phyloP scores from a whole-genome alignment of 306 rosid species.

The Vicia faba region DNA sequence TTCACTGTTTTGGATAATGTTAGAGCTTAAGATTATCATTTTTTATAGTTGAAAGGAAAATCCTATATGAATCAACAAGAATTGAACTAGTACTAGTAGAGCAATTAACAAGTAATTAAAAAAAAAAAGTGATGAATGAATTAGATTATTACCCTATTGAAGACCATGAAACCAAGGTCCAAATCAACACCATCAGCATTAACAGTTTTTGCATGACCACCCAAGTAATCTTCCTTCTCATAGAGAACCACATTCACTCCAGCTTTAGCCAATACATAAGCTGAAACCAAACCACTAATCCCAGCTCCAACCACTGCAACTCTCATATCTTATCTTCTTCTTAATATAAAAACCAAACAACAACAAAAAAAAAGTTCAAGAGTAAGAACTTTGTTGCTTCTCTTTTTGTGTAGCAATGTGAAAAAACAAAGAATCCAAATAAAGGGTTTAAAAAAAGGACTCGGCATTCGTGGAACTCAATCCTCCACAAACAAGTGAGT shows the following conservation, averaged over 20 bases:
- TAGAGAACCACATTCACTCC: slow-evolving; percentile 58
- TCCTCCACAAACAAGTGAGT: slow-evolving; percentile 22
- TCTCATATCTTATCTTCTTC: slow-evolving; percentile 43
- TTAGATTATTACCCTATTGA: slow-evolving; percentile 69
- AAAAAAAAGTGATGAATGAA: background rate
- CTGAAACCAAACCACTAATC: slow-evolving; percentile 72
- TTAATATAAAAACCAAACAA: background rate
- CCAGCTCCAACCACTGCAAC: slow-evolving; percentile 80
- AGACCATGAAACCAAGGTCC: slow-evolving; percentile 91
- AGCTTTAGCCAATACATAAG: slow-evolving; percentile 50
- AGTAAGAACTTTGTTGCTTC: background rate
- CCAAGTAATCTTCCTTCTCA: slow-evolving; percentile 73
- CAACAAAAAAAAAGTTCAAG: background rate
- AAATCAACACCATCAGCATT: slow-evolving; percentile 60
- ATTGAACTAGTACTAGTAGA: background rate
- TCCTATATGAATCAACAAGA: background rate
- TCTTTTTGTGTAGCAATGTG: background rate
- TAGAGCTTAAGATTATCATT: background rate
- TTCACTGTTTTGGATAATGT: slow-evolving; percentile 34
- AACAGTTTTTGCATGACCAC: slow-evolving; percentile 70
- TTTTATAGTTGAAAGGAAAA: background rate
- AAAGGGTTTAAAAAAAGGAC: background rate
- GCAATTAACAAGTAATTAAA: background rate
- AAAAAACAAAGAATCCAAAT: background rate
- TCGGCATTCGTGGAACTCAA: slow-evolving; percentile 26